Evolutionary conservation across 2,329 filamentous ascomycete species (phyloP).

Genomic region (Didymellaceae sp.): DNA sequence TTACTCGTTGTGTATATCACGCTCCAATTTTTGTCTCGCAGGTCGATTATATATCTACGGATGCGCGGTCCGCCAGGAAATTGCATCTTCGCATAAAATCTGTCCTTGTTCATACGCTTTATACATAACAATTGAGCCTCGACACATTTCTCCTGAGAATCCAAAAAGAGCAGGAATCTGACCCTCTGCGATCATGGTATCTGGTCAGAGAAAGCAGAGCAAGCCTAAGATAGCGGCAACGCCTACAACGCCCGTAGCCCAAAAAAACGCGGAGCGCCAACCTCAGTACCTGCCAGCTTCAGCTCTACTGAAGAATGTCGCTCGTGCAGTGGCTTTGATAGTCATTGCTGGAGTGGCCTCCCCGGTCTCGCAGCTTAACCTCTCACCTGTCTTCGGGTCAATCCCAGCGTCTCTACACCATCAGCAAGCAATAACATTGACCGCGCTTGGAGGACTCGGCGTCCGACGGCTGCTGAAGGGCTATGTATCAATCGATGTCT

Average conservation of each 20-base stretch:
- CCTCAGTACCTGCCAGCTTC: constrained; percentile 31
- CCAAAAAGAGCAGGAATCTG: constrained; percentile 13
- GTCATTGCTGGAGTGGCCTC: constrained; percentile 68
- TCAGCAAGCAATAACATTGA: constrained; percentile 67
- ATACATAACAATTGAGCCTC: background rate
- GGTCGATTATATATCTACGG: constrained; percentile 31
- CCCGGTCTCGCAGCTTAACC: constrained; percentile 73
- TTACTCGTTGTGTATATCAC: constrained; percentile 1
- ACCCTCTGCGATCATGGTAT: constrained; percentile 33
- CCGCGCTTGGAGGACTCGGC: constrained; percentile 75
- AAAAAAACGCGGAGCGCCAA: constrained; percentile 31
- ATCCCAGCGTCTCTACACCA: constrained; percentile 80
- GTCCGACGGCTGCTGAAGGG: constrained; percentile 64
- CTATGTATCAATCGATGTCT: constrained; percentile 57
- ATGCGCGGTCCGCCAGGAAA: constrained; percentile 29
- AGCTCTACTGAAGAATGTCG: constrained; percentile 40
- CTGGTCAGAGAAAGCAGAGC: constrained; percentile 41
- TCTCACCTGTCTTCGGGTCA: constrained; percentile 88
- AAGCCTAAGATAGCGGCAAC: constrained; percentile 39
- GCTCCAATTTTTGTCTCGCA: constrained; percentile 20
- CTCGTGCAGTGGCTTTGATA: constrained; percentile 53
- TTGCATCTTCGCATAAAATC: constrained; percentile 26
- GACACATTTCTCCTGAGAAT: background rate
- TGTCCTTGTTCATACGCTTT: constrained; percentile 20
- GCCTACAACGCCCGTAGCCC: constrained; percentile 3